These are phyloP conservation scores for Pancytospora philotis DNA, from an alignment of 371 early-diverging fungal species.

Conservation along the genomic window DNA sequence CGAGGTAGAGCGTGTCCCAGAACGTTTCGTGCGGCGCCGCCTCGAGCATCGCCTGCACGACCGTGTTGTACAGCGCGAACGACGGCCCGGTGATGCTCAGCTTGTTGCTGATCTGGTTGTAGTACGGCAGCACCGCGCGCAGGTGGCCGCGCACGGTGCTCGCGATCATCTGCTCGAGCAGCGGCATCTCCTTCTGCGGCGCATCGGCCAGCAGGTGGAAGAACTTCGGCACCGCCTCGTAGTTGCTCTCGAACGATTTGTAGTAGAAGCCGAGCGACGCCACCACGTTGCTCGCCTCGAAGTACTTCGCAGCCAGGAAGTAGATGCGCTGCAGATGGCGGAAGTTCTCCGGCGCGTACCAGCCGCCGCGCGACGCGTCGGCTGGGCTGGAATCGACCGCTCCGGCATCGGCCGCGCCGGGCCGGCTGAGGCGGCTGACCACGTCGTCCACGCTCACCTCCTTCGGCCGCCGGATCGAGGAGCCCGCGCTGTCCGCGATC, in stretches of 20 bases:
- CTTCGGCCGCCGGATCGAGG: background rate
- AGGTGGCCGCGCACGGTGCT: slow-evolving; percentile 4
- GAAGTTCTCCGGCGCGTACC: background rate
- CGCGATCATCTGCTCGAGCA: slow-evolving; percentile 8
- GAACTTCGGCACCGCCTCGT: slow-evolving; percentile 56
- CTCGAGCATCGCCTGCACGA: slow-evolving; percentile 44
- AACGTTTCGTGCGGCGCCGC: slow-evolving; percentile 45
- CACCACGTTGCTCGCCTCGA: slow-evolving; percentile 41
- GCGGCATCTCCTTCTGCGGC: slow-evolving; percentile 8
- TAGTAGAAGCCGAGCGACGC: slow-evolving; percentile 46
- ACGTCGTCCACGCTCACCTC: background rate
- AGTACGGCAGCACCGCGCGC: slow-evolving; percentile 45
- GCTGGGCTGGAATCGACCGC: background rate
- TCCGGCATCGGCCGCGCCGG: background rate
- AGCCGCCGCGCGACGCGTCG: too few species aligned
- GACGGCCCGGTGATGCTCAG: slow-evolving; percentile 17
- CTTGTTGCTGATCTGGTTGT: slow-evolving; percentile 50
- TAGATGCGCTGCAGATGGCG: slow-evolving; percentile 15
- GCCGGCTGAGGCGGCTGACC: background rate
- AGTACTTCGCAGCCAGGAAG: slow-evolving; percentile 51
- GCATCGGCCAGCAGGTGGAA: slow-evolving; percentile 51
- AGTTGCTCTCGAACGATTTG: slow-evolving; percentile 27
- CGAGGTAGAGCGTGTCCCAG: slow-evolving; percentile 52
- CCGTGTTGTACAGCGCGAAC: background rate
- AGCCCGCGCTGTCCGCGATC: background rate